Evolutionary conservation across 345 rosid genomes (phyloP).

Genomic region (Zanthoxylum bungeanum): DNA sequence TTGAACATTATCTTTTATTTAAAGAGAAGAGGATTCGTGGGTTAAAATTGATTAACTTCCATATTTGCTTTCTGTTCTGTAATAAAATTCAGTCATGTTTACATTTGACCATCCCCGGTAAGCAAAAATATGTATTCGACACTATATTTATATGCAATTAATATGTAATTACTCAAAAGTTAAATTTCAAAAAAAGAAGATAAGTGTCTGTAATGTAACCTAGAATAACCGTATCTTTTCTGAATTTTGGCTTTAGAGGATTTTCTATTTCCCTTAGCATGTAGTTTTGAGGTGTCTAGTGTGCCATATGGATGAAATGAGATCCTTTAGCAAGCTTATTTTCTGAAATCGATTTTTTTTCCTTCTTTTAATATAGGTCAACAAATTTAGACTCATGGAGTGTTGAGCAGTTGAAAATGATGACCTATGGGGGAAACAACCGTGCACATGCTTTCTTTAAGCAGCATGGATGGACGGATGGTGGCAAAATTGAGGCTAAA

Average conservation of each 20-base stretch:
- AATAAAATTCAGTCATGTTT: neutral
- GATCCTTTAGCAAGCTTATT: neutral
- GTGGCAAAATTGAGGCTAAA: conserved; percentile 86
- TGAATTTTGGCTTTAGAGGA: neutral
- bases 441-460: conserved; percentile 90
- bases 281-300: neutral
- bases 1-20: neutral
- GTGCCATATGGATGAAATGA: neutral
- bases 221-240: neutral
- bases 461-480: conserved; percentile 95
- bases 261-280: neutral
- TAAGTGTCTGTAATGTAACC: too few relatives aligned
- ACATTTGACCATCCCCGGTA: too few relatives aligned
- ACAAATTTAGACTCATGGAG: conserved; percentile 95
- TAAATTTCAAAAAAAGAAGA: too few relatives aligned
- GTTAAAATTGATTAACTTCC: neutral
- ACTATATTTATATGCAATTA: too few relatives aligned
- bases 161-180: too few relatives aligned
- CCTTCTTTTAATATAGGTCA: conserved; percentile 48
- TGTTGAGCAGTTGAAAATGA: conserved; percentile 78
- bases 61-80: neutral
- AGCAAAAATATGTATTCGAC: too few relatives aligned
- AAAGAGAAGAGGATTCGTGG: neutral
- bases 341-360: too few relatives aligned
- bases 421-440: conserved; percentile 87